Conservation (phyloP, 371 early-diverging fungal species). For the Saksenaea vasiformis region DNA sequence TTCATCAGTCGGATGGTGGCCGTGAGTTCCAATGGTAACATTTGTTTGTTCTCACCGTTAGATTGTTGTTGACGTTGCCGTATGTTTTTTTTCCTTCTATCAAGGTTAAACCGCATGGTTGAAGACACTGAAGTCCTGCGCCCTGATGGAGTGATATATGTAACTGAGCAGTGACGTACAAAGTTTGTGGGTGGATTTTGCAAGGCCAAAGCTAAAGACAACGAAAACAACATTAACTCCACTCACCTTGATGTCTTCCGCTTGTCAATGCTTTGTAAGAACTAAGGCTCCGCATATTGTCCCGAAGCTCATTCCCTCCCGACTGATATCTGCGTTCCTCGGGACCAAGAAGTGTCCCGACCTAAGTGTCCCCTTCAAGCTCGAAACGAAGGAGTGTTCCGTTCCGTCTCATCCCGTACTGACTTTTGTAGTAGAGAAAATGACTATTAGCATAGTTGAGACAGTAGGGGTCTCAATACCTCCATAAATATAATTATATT, state of each 20-base stretch:
- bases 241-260: background rate
- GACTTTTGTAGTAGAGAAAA: too few relatives aligned
- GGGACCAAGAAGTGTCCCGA: too few relatives aligned
- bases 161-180: background rate
- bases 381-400: too few relatives aligned
- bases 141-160: background rate
- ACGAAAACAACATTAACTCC: background rate
- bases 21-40: background rate
- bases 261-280: constrained; percentile 2
- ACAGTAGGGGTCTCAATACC: too few relatives aligned
- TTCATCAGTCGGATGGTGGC: background rate
- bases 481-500: too few relatives aligned
- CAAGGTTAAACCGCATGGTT: background rate
- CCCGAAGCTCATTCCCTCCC: too few relatives aligned
- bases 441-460: too few relatives aligned
- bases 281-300: too few relatives aligned
- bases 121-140: background rate
- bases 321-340: too few relatives aligned
- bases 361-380: too few relatives aligned
- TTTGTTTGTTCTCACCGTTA: background rate
- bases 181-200: background rate
- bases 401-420: too few relatives aligned
- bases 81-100: background rate
- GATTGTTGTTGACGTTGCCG: background rate
- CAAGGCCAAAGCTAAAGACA: background rate